A percentile compares a stretch with the other conserved stretches of the same genome.
Conservation (phyloP, 371 early-diverging fungal genomes). For the Chytridium lagenaria region DNA sequence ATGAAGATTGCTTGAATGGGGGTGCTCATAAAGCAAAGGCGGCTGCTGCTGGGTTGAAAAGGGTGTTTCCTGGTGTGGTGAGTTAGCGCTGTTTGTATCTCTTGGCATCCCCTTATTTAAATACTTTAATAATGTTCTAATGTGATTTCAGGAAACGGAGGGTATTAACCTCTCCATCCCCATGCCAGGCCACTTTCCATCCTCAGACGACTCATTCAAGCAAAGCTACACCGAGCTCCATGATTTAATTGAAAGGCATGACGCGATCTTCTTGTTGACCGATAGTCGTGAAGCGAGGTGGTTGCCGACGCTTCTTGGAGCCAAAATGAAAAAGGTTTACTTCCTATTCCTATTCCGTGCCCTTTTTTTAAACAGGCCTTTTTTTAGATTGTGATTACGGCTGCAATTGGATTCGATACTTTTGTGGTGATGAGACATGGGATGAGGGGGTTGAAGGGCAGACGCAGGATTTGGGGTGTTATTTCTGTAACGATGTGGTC, state of each 20-base stretch:
- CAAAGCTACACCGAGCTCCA: slow-evolving; percentile 64
- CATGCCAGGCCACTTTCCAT: slow-evolving; percentile 90
- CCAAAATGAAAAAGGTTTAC: slow-evolving; percentile 57
- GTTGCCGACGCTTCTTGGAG: slow-evolving; percentile 89
- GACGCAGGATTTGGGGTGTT: slow-evolving; percentile 75
- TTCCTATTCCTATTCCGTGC: not conserved
- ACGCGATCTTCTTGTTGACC: slow-evolving; percentile 87
- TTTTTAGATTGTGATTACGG: slow-evolving; percentile 79
- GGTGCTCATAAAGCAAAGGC: slow-evolving; percentile 85
- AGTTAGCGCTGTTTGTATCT: slow-evolving; percentile 21
- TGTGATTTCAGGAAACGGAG: slow-evolving; percentile 58
- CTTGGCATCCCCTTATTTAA: slow-evolving; percentile 5
- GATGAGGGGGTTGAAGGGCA: slow-evolving; percentile 39
- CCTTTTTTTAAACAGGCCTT: not conserved
- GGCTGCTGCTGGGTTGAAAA: slow-evolving; percentile 77
- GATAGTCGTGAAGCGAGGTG: slow-evolving; percentile 96
- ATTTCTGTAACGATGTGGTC: slow-evolving; percentile 96
- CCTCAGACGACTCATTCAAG: slow-evolving; percentile 42
- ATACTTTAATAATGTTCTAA: not conserved
- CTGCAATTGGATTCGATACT: slow-evolving; percentile 95
- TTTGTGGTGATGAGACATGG: slow-evolving; percentile 98
- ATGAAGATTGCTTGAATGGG: slow-evolving; percentile 82
- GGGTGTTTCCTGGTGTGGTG: slow-evolving; percentile 83
- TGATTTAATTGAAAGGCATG: slow-evolving; percentile 73
- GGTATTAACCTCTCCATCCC: slow-evolving; percentile 83